Evolutionary conservation across 1,284 basidiomycete genomes (phyloP), one percentile per base, ranked within the genome.

Genomic region (Puccinia hordei): DNA sequence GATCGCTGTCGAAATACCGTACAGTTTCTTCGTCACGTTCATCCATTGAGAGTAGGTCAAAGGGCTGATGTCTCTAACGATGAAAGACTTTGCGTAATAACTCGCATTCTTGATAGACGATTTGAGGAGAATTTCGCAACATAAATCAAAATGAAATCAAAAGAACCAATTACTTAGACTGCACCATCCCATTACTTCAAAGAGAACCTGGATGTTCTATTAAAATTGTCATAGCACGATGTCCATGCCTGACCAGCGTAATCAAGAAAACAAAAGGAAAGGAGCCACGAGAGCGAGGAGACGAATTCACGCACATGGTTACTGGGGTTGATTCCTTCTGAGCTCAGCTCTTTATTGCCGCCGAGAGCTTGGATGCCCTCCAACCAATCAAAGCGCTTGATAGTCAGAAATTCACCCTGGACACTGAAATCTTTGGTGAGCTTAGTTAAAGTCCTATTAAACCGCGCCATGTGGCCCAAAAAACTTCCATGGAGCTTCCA

Each of bases 51-150:
- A 30, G 57, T 61, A 63, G 12, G 8, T 57, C 24, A 75, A 8
- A 33, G 55, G 57, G 33, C 35, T 57, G 19, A n/a, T 12, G 24
- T 75, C 55, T n/a, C 73, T 57, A 13, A 75, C 57, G 41, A 75
- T 51, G 38, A 59, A 61, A 8, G 73, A 75, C 59, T 75, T 75
- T 17, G 73, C 73, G 46, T 75, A 75, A 30, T 63, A 75, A 19
- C 49, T 75, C n/a, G 35, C 59, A 46, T 75, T 59, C 55, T 75
- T 61, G 33, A 17, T 63, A 8, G 59, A 12, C 13, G 59, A 38
- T 35, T 27, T 13, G 46, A 49, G 46, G 27, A 13, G 27, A 5
- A 33, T 33, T 57, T 57, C 24, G 2, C 55, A 57, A 24, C 10
- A 35, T 17, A 27, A 27, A 46, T 4, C 4, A 57, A 59, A 59